Evolutionary conservation across 192 early-diverging fungal species (phyloP).

Genomic region (Coemansia sp.): DNA sequence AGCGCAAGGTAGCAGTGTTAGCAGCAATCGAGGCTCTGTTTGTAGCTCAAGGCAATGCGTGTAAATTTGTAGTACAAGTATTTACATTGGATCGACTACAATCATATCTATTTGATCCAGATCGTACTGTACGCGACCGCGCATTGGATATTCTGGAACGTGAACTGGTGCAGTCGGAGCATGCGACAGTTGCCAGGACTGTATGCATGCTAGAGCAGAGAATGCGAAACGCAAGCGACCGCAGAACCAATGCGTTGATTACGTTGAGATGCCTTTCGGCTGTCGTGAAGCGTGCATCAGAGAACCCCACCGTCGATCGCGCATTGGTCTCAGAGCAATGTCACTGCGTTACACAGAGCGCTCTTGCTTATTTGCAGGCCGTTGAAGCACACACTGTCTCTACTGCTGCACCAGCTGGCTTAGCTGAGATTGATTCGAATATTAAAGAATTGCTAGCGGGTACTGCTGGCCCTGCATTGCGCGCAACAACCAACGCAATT

Average conservation of each 20-base stretch:
- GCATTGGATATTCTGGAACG: conserved; percentile 44
- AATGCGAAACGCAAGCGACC: neutral
- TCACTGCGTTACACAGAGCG: no score
- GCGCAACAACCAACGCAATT: conserved; percentile 8
- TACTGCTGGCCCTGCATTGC: neutral
- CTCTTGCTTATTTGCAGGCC: no score
- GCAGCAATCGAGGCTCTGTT: conserved; percentile 3
- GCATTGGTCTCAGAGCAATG: no score
- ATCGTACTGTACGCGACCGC: conserved; percentile 37
- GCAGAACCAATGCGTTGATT: conserved; percentile 5
- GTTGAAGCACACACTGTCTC: no score
- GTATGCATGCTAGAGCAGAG: neutral
- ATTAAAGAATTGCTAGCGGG: no score
- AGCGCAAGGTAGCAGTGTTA: conserved; percentile 25
- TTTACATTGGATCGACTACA: conserved; percentile 5
- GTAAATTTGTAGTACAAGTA: neutral
- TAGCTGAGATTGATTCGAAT: no score
- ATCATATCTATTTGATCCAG: conserved; percentile 30
- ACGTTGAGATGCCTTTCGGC: conserved; percentile 31
- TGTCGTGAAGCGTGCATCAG: conserved; percentile 15
- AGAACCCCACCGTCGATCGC: neutral
- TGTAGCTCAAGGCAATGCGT: neutral
- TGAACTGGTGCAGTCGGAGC: neutral
- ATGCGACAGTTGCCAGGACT: neutral
- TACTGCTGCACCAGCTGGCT: no score